A percentile compares a stretch with the other conserved stretches of the same genome.
phyloP scores from a whole-genome alignment of 495 filamentous ascomycete species.

The Tuber brumale region DNA sequence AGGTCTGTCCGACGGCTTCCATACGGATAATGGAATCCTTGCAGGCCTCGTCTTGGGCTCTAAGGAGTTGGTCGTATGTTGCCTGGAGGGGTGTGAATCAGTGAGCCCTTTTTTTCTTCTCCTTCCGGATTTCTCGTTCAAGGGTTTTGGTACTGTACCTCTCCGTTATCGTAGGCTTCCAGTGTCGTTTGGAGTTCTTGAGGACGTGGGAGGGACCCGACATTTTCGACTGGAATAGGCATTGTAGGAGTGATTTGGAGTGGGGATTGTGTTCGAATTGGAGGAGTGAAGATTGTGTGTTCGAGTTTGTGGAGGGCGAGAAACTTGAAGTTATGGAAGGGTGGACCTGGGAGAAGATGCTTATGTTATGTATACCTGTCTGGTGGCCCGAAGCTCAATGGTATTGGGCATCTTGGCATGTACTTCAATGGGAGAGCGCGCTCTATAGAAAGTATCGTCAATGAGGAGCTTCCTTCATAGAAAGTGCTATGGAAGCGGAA shows the following conservation, averaged over 20 bases:
- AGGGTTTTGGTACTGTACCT: conserved; percentile 19
- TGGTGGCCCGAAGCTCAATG: neutral
- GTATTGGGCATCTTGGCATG: neutral
- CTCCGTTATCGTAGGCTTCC: conserved; percentile 44
- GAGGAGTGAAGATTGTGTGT: neutral
- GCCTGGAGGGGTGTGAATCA: conserved; percentile 11
- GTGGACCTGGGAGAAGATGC: neutral
- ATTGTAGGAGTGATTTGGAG: conserved; percentile 9
- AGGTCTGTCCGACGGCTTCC: conserved; percentile 42
- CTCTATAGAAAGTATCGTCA: neutral
- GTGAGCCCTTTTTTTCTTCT: neutral
- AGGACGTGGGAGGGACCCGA: conserved; percentile 47
- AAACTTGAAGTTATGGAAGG: neutral
- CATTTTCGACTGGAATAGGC: conserved; percentile 45
- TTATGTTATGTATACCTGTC: neutral
- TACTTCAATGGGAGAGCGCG: neutral
- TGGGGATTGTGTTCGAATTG: too few species aligned
- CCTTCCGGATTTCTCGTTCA: neutral
- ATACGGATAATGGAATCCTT: conserved; percentile 45
- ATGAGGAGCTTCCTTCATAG: too few species aligned
- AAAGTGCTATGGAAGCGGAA: too few species aligned
- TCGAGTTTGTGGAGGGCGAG: neutral
- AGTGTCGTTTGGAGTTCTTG: conserved; percentile 43
- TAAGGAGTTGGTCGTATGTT: conserved; percentile 31
- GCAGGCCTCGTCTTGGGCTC: conserved; percentile 45